Percentiles rank a stretch among this genome's conserved stretches.
These are phyloP conservation scores for Cutaneotrichosporon sp. DNA, from an alignment of 1,284 basidiomycete genomes.

Conservation along the genomic window DNA sequence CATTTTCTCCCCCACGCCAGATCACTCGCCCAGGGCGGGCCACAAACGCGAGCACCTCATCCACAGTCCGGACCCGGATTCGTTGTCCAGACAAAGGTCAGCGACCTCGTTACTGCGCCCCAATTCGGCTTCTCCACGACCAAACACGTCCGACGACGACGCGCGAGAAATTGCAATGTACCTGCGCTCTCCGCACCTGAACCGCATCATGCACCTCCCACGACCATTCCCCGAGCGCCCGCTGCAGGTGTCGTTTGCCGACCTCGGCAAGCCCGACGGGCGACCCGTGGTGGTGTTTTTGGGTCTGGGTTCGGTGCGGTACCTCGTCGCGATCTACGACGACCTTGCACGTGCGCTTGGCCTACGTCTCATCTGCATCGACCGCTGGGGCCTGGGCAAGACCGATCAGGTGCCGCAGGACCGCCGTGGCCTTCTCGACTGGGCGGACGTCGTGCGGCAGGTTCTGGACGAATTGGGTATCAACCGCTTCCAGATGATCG, in stretches of 20 bases:
- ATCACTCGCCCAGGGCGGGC: constrained; percentile 14
- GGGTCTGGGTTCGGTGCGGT: constrained; percentile 88
- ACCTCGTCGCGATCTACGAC: constrained; percentile 91
- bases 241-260: constrained; percentile 86
- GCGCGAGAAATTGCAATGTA: constrained; percentile 56
- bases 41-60: background rate
- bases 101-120: constrained; percentile 14
- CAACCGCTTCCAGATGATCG: constrained; percentile 80
- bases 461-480: constrained; percentile 79
- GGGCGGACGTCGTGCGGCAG: constrained; percentile 86
- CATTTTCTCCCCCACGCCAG: constrained; percentile 16
- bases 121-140: constrained; percentile 18
- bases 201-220: constrained; percentile 73
- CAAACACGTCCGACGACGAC: constrained; percentile 20
- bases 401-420: constrained; percentile 69
- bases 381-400: constrained; percentile 92
- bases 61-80: constrained; percentile 9
- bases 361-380: constrained; percentile 87
- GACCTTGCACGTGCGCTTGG: constrained; percentile 87
- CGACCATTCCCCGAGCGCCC: constrained; percentile 64
- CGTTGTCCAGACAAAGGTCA: constrained; percentile 15
- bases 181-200: constrained; percentile 77
- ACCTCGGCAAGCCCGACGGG: constrained; percentile 78
- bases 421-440: constrained; percentile 75
- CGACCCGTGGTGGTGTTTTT: constrained; percentile 87